Evolutionary conservation across 2,329 filamentous ascomycete genomes (phyloP), one percentile per base, ranked within the genome.

Genomic region (Phyllosticta capitalensis): DNA sequence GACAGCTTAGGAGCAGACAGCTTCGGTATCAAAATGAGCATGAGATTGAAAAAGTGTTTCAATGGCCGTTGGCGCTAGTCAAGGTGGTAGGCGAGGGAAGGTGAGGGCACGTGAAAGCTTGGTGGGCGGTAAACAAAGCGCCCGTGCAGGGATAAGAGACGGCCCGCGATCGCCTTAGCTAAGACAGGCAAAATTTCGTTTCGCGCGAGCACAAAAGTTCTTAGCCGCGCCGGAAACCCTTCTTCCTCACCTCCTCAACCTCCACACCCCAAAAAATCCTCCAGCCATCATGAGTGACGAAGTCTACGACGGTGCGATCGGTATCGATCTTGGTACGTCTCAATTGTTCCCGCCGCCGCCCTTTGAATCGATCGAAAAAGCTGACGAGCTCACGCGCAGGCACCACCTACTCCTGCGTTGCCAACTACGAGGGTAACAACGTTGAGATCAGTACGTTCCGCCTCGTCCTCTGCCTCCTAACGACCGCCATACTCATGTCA

Each of bases 401-500:
- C 80, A 99, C 94, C 71, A 99, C 94, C 79, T 99, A 99, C 86
- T 97, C 94, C 74, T 99, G 94, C 80, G 94, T 97, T 81, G 94
- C 94, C 80, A 95, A 89, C 80, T 99, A 97, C 82, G 94, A 97
- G 82, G 94, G 94, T 78, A 92, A 85, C 83, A 96, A 96, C 87
- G 92, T 97, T 78, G 94, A 99, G 80, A 99, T 99, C 84, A 96
- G 85, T 88, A 81, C 71, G 84, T 80, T 64, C 48, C 63, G 63
- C 55, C 60, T 33, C 55, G 54, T 59, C 38, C 14, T 53, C 14
- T 28, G 17, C 5, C 51, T 28, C 7, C 20, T n/a, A 19, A 10
- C 22, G 30, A 62, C 61, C 59, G 17, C 20, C 22, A 56, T 65
- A 55, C 59, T 58, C 45, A 55, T 52, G n/a, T 20, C 22, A 62